phyloP scores from a whole-genome alignment of 2,329 filamentous ascomycete species.

The Macroventuria anomochaeta region DNA sequence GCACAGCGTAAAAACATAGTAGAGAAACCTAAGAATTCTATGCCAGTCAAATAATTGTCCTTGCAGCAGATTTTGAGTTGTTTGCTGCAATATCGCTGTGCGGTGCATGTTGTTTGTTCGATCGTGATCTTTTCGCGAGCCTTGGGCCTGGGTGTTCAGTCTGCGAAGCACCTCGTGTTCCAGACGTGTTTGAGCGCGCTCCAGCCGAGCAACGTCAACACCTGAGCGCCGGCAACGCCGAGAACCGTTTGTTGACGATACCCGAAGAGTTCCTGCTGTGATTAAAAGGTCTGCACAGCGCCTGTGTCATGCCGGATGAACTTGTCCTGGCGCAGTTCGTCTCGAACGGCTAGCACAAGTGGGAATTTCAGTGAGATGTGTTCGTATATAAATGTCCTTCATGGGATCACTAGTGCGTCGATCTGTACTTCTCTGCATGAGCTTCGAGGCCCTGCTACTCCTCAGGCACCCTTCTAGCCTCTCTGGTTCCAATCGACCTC shows the following conservation, averaged over 20 bases:
- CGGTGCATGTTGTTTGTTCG: not conserved
- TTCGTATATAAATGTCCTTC: not conserved
- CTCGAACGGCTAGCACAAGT: not conserved
- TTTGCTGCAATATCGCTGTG: not conserved
- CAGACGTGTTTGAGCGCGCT: slow-evolving; percentile 44
- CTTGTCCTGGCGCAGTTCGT: not conserved
- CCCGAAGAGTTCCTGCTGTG: slow-evolving; percentile 33
- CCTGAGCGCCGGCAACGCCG: slow-evolving; percentile 22
- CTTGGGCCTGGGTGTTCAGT: slow-evolving; percentile 26
- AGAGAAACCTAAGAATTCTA: too few species aligned
- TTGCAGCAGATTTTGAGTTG: too few species aligned
- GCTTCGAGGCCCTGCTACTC: not conserved
- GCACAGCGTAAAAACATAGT: not conserved
- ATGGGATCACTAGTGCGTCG: not conserved
- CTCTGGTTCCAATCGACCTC: not conserved
- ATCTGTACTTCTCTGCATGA: not conserved
- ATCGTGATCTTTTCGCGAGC: slow-evolving; percentile 23
- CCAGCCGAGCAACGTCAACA: slow-evolving; percentile 24
- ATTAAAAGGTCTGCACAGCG: slow-evolving; percentile 21
- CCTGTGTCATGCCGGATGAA: not conserved
- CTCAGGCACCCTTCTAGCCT: not conserved
- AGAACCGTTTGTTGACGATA: slow-evolving; percentile 21
- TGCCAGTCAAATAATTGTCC: not conserved
- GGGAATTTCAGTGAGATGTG: too few species aligned
- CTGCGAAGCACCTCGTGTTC: slow-evolving; percentile 45